Percentiles rank a stretch among this genome's conserved stretches.
Evolutionary conservation across 257 asterid genomes (phyloP).

Genomic region (Cynanchum wilfordii): DNA sequence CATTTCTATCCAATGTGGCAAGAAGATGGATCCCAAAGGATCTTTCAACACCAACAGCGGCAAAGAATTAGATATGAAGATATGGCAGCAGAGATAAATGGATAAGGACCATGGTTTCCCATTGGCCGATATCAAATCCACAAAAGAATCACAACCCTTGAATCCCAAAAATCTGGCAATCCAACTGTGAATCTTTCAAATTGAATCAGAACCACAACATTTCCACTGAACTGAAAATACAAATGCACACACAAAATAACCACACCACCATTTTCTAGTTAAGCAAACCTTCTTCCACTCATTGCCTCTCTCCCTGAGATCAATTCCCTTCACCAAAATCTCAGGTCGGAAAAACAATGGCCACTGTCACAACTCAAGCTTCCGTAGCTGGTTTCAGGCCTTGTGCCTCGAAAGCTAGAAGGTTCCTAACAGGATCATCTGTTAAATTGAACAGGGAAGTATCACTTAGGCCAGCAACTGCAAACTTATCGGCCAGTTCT

Average conservation of each 20-base stretch:
- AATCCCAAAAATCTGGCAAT: conserved; percentile 40
- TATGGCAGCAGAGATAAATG: conserved; percentile 50
- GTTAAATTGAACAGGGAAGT: conserved; percentile 53
- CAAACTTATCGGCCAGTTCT: conserved; percentile 30
- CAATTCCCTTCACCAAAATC: no score
- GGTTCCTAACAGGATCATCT: conserved; percentile 63
- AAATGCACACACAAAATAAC: conserved; percentile 29
- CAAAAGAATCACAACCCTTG: conserved; percentile 39
- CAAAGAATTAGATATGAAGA: conserved; percentile 51
- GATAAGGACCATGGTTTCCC: conserved; percentile 51
- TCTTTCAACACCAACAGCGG: conserved; percentile 45
- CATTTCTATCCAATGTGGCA: conserved; percentile 19
- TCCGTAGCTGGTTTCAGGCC: conserved; percentile 72
- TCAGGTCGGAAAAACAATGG: no score
- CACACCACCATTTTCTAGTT: conserved; percentile 11
- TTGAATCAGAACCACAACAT: conserved; percentile 49
- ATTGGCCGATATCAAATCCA: conserved; percentile 49
- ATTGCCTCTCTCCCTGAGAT: not conserved
- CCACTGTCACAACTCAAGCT: conserved; percentile 71
- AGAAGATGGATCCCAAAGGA: conserved; percentile 21
- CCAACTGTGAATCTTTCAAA: conserved; percentile 28
- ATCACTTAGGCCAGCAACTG: conserved; percentile 32
- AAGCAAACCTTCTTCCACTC: no score
- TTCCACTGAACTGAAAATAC: conserved; percentile 24
- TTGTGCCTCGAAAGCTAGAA: conserved; percentile 40